phyloP scores from a whole-genome alignment of 192 early-diverging fungal genomes.

The Spizellomyces punctatus region DNA sequence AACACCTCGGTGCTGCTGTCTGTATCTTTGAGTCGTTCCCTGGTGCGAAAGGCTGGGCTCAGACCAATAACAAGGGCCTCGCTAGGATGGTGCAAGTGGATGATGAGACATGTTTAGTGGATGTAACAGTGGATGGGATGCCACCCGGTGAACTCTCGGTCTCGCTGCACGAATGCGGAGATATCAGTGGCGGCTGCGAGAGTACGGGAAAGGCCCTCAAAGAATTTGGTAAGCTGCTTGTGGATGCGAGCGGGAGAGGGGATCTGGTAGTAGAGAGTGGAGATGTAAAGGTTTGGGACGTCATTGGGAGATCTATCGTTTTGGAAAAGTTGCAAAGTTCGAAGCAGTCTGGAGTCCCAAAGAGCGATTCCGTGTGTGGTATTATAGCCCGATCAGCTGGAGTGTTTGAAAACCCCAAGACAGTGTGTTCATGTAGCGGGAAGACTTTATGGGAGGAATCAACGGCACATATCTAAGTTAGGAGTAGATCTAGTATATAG shows the following conservation, averaged over 20 bases:
- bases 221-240: slow-evolving; percentile 23
- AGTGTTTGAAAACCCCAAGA: slow-evolving; percentile 87
- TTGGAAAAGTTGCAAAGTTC: slow-evolving; percentile 44
- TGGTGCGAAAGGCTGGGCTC: slow-evolving; percentile 41
- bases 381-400: slow-evolving; percentile 89
- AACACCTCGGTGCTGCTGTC: slow-evolving; percentile 81
- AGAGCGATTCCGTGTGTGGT: slow-evolving; percentile 57
- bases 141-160: slow-evolving; percentile 35
- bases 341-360: slow-evolving; percentile 43
- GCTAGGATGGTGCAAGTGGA: slow-evolving; percentile 82
- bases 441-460: slow-evolving; percentile 86
- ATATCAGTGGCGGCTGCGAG: slow-evolving; percentile 64
- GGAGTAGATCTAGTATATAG: background rate
- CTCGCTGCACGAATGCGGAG: slow-evolving; percentile 78
- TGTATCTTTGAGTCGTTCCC: slow-evolving; percentile 79
- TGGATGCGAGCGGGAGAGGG: slow-evolving; percentile 28
- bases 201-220: slow-evolving; percentile 61
- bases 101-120: slow-evolving; percentile 70
- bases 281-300: slow-evolving; percentile 82
- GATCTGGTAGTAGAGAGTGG: slow-evolving; percentile 66
- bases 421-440: slow-evolving; percentile 82
- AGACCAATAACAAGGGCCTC: slow-evolving; percentile 61
- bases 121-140: slow-evolving; percentile 69
- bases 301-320: slow-evolving; percentile 87
- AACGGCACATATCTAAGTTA: background rate